A percentile compares a stretch with the other conserved stretches of the same genome.
Evolutionary conservation across 805 yeast species (phyloP).

Genomic region (Teunomyces tritomae): DNA sequence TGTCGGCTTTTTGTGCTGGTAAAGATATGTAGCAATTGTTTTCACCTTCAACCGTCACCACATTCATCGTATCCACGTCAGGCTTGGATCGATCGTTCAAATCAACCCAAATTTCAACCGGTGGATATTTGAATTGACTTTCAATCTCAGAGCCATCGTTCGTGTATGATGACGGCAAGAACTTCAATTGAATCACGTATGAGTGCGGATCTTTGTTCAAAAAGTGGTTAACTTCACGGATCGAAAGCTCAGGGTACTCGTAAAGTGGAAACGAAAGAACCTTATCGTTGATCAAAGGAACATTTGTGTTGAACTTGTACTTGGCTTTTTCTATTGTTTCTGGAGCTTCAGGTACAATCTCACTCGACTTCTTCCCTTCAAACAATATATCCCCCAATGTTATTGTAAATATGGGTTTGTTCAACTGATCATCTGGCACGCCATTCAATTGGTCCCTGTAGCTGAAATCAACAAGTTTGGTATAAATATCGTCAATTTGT

Average conservation of each 20-base stretch:
- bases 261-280: slow-evolving; percentile 29
- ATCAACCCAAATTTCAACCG: slow-evolving; percentile 56
- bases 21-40: slow-evolving; percentile 39
- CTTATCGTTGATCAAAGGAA: slow-evolving; percentile 31
- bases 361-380: slow-evolving; percentile 10
- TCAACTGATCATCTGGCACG: slow-evolving; percentile 13
- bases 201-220: slow-evolving; percentile 23
- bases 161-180: slow-evolving; percentile 43
- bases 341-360: not conserved
- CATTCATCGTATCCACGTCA: slow-evolving; percentile 37
- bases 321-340: slow-evolving; percentile 10
- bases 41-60: slow-evolving; percentile 47
- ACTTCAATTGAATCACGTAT: slow-evolving; percentile 40
- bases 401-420: slow-evolving; percentile 30
- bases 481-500: slow-evolving; percentile 21
- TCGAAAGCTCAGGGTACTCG: slow-evolving; percentile 10
- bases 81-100: slow-evolving; percentile 35
- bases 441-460: slow-evolving; percentile 23
- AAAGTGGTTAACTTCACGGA: slow-evolving; percentile 20
- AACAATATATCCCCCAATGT: slow-evolving; percentile 42
- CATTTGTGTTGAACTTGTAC: slow-evolving; percentile 33
- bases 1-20: slow-evolving; percentile 41
- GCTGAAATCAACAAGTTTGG: slow-evolving; percentile 23
- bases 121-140: slow-evolving; percentile 40
- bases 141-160: slow-evolving; percentile 9